Evolutionary conservation across 169 alveolate genomes (phyloP), one percentile per base, ranked within the genome.

Genomic region (Eimeria nieschulzi): DNA sequence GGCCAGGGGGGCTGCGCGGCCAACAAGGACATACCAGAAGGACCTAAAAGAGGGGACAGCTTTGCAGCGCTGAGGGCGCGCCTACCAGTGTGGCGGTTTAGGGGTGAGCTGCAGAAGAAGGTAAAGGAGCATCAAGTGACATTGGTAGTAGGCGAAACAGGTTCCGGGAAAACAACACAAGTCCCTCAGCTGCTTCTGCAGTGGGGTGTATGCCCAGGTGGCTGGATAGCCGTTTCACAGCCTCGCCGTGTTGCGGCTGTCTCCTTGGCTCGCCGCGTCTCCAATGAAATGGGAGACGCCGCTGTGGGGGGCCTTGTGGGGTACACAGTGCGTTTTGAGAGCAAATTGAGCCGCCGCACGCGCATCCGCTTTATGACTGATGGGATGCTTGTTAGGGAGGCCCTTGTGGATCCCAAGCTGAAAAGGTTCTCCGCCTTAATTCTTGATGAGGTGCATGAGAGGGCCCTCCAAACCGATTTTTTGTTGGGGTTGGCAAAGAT

Each of bases 211-310:
- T 95, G 98, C 76, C 90, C 94, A 21, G 23, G 7, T 17, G 59
- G 83, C 25, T 26, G 64, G 61, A 97, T 99, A 21, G 99, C 99
- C 7, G 96, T 99, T 90, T 98, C 99, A 6, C 99, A 99, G 94
- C 99, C 99, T 10, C 97, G 99, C 73, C 97, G 99, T 87, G 99
- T 99, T 6, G 99, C 99, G 2, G 99, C 99, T 0, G 98, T 98
- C 95, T 96, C 99, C 13, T 99, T 99, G 46, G 99, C 99, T 0
- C 97, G 97, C 91, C 96, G 99, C 71, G 99, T 99, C 55, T 95
- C 99, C 59, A 99, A 97, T 92, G 99, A 99, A 95, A 93, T 97
- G 91, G 99, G 99, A 7, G 96, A 95, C 63, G 97, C 95, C 9
- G 97, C 97, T 94, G 95, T 98, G 39, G 93, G 93, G 21, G 90